A percentile compares a stretch with the other conserved stretches of the same genome.
Evolutionary conservation across 192 early-diverging fungal genomes (phyloP).

Genomic region (Spizellomyces punctatus): DNA sequence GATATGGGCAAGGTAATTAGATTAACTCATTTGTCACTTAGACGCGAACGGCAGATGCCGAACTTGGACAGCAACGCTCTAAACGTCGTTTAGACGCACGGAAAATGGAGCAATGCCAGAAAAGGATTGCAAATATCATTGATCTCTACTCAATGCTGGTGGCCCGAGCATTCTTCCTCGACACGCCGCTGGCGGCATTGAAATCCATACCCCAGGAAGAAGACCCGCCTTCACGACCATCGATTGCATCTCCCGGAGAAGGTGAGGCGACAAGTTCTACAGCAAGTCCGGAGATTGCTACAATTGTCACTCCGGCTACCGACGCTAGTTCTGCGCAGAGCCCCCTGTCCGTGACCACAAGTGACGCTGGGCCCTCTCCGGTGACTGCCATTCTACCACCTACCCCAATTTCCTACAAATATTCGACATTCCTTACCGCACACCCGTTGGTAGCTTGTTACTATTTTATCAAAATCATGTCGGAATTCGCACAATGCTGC

Average conservation of each 20-base stretch:
- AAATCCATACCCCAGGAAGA: not conserved
- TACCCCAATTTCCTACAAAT: not conserved
- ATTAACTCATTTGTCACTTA: not conserved
- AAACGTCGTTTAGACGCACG: slow-evolving; percentile 53
- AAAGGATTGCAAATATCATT: slow-evolving; percentile 65
- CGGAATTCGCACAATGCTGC: slow-evolving; percentile 73
- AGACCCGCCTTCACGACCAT: not conserved
- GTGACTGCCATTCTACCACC: not conserved
- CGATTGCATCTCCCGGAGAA: not conserved
- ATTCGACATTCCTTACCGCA: slow-evolving; percentile 29
- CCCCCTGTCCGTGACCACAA: not conserved
- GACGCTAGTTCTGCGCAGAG: not conserved
- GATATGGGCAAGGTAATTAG: not conserved
- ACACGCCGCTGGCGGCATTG: slow-evolving; percentile 15
- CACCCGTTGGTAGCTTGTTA: slow-evolving; percentile 69
- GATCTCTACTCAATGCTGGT: slow-evolving; percentile 64
- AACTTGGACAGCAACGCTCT: not conserved
- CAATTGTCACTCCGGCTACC: not conserved
- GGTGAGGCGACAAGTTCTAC: not conserved
- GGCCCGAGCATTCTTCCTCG: slow-evolving; percentile 48
- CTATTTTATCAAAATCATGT: slow-evolving; percentile 76
- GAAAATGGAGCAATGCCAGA: slow-evolving; percentile 66
- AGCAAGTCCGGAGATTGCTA: too few relatives aligned
- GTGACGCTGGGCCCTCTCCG: not conserved
- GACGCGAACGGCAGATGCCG: not conserved